Percentiles rank a stretch among this genome's conserved stretches.
These are phyloP conservation scores for Scutellaria galericulata DNA, from an alignment of 257 asterid species.

Conservation along the genomic window DNA sequence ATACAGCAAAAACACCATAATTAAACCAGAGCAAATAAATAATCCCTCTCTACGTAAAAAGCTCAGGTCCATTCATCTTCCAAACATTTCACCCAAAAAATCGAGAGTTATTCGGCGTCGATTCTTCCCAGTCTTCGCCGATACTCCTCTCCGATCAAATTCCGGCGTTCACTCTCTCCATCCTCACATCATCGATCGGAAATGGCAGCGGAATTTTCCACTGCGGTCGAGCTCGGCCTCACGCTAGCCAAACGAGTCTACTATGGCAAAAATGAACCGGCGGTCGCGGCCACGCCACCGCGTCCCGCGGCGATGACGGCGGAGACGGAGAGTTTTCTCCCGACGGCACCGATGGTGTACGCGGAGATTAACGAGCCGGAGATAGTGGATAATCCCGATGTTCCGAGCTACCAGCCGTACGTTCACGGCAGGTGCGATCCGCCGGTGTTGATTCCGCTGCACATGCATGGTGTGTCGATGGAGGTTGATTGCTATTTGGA, in stretches of 20 bases:
- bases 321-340: conserved; percentile 44
- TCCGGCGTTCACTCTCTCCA: conserved; percentile 5
- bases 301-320: conserved; percentile 37
- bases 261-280: conserved; percentile 56
- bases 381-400: conserved; percentile 83
- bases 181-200: not conserved
- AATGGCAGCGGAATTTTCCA: conserved; percentile 78
- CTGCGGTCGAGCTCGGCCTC: conserved; percentile 68
- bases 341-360: conserved; percentile 78
- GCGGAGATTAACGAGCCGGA: conserved; percentile 74
- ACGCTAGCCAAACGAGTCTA: conserved; percentile 69
- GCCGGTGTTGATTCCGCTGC: conserved; percentile 92
- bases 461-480: conserved; percentile 73
- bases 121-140: not conserved
- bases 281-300: conserved; percentile 44
- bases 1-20: conserved; percentile 26
- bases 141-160: not conserved
- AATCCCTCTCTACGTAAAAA: conserved; percentile 32
- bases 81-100: conserved; percentile 7
- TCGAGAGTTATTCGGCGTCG: conserved; percentile 14
- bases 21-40: conserved; percentile 24
- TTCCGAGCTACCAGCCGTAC: conserved; percentile 92
- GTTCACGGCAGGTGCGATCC: conserved; percentile 84
- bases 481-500: conserved; percentile 79
- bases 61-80: conserved; percentile 40